A percentile compares a stretch with the other conserved stretches of the same genome.
Evolutionary conservation across 345 rosid species (phyloP).

Genomic region (Anacardium occidentale): DNA sequence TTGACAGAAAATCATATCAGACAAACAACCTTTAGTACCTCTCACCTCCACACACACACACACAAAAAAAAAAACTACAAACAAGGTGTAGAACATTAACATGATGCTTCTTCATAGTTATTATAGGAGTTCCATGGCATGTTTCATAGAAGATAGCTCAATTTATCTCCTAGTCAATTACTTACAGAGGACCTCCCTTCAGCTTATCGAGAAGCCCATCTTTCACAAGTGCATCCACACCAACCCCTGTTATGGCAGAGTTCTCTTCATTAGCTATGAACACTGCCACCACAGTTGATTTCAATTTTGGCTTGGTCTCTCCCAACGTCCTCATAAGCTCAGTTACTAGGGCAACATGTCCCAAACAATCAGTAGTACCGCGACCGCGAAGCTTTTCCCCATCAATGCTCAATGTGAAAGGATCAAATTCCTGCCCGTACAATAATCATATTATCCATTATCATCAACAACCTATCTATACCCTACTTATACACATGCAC

Average conservation of each 20-base stretch:
- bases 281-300: constrained; percentile 80
- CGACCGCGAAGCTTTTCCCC: constrained; percentile 93
- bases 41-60: too few relatives aligned
- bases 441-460: constrained; percentile 6
- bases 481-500: not conserved
- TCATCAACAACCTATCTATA: not conserved
- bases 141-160: not conserved
- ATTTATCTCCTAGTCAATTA: not conserved
- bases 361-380: constrained; percentile 98
- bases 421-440: constrained; percentile 83
- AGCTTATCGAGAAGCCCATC: constrained; percentile 79
- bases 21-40: not conserved
- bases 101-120: too few relatives aligned
- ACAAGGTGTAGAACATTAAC: not conserved
- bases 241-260: constrained; percentile 78
- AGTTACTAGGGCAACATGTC: constrained; percentile 88
- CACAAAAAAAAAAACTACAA: not conserved
- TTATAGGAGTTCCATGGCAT: not conserved
- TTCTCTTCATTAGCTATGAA: constrained; percentile 95
- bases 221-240: constrained; percentile 83
- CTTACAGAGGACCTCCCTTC: constrained; percentile 91
- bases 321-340: constrained; percentile 88
- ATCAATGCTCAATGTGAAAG: constrained; percentile 76
- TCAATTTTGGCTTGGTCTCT: constrained; percentile 66
- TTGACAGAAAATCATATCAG: constrained; percentile 18